Conservation (phyloP, 1,139 yeast species). For the Eremothecium sinecaudum region DNA sequence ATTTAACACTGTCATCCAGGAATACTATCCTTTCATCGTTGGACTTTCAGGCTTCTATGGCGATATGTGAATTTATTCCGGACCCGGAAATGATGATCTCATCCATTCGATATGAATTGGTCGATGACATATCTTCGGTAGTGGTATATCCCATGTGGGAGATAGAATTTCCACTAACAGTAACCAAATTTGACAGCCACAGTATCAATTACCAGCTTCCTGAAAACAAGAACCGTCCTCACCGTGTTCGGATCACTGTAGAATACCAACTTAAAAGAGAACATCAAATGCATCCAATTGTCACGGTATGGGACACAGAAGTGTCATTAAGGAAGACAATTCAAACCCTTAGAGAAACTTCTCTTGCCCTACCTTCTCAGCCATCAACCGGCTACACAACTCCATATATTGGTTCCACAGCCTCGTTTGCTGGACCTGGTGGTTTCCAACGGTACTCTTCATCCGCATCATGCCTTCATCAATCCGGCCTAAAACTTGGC, state of each 20-base stretch:
- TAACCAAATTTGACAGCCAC: conserved; percentile 23
- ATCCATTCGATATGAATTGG: conserved; percentile 15
- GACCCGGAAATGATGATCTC: conserved; percentile 5
- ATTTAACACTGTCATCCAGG: conserved; percentile 17
- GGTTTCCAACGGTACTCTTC: neutral
- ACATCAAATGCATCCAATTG: conserved; percentile 14
- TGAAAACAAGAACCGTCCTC: conserved; percentile 14
- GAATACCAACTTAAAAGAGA: conserved; percentile 13
- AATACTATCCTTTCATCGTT: conserved; percentile 25
- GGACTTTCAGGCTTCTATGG: conserved; percentile 29
- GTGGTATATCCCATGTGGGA: conserved; percentile 19
- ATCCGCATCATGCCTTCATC: conserved; percentile 1
- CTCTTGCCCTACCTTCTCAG: conserved; percentile 14
- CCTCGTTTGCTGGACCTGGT: conserved; percentile 11
- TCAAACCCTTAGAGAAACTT: conserved; percentile 2
- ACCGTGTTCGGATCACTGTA: conserved; percentile 22
- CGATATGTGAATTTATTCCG: conserved; percentile 9
- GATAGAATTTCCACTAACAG: conserved; percentile 16
- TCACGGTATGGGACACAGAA: conserved; percentile 30
- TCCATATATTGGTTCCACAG: conserved; percentile 14
- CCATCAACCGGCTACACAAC: conserved; percentile 17
- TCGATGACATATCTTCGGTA: conserved; percentile 18
- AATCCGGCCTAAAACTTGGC: conserved; percentile 10
- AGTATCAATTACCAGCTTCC: conserved; percentile 25
- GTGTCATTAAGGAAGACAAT: conserved; percentile 22